Evolutionary conservation across 2,329 filamentous ascomycete species (phyloP).

Genomic region (Apiospora saccharicola): DNA sequence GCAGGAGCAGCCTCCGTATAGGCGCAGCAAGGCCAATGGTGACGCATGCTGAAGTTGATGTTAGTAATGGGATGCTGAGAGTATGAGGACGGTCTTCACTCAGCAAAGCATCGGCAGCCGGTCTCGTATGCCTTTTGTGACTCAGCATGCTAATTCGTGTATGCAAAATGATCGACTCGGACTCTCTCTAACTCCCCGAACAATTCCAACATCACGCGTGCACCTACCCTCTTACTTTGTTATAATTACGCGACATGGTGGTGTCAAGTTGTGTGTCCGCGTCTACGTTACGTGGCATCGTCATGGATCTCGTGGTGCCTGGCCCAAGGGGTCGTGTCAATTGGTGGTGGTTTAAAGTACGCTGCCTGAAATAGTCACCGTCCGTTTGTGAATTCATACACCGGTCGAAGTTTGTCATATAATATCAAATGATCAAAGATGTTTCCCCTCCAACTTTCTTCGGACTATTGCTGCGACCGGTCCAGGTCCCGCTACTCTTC

Average conservation of each 20-base stretch:
- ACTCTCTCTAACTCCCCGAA: background rate
- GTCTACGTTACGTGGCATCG: background rate
- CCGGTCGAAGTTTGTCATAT: background rate
- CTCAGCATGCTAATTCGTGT: background rate
- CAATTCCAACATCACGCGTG: background rate
- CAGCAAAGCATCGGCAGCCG: background rate
- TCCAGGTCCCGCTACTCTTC: background rate
- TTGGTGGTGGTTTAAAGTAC: background rate
- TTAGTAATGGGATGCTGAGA: background rate
- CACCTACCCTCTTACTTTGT: background rate
- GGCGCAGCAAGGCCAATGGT: background rate
- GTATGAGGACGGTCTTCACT: background rate
- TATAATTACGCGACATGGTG: background rate
- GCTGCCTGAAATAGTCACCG: background rate
- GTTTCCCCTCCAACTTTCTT: background rate
- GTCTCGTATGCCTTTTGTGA: background rate
- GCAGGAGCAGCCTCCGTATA: background rate
- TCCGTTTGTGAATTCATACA: background rate
- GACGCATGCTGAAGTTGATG: background rate
- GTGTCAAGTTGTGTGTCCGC: too few relatives aligned
- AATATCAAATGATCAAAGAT: background rate
- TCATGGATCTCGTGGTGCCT: background rate
- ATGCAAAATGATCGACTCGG: background rate
- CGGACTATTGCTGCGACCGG: background rate
- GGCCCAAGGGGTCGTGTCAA: background rate